Conservation (phyloP, 306 rosid genomes). For the Dicorynia guianensis region DNA sequence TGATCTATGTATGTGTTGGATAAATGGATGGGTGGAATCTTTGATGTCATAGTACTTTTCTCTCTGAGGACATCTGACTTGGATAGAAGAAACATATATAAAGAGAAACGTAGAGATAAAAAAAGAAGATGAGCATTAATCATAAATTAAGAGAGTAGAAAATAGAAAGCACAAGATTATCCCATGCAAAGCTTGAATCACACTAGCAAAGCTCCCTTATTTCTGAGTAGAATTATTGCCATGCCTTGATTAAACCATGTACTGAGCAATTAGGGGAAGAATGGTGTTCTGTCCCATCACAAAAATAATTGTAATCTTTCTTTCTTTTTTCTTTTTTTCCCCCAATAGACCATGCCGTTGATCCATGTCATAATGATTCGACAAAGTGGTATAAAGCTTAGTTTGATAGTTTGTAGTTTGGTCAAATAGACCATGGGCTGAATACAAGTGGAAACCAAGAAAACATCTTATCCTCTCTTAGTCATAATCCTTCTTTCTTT, state of each 20-base stretch:
- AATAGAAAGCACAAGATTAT: not conserved
- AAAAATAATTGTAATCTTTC: constrained; percentile 8
- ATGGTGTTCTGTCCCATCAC: not conserved
- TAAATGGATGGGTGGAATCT: constrained; percentile 1
- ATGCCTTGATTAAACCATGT: constrained; percentile 16
- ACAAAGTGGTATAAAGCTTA: too few relatives aligned
- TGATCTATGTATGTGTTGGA: constrained; percentile 6
- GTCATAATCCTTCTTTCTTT: constrained; percentile 14
- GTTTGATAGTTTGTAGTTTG: too few relatives aligned
- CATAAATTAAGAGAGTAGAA: not conserved
- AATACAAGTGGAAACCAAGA: constrained; percentile 9
- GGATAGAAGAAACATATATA: constrained; percentile 1
- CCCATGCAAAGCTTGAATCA: constrained; percentile 2
- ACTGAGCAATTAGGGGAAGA: constrained; percentile 13
- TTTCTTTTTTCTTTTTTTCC: too few relatives aligned
- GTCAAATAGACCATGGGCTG: constrained; percentile 5
- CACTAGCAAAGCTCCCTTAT: not conserved
- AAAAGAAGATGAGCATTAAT: constrained; percentile 15
- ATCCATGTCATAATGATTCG: too few relatives aligned
- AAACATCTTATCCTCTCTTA: not conserved
- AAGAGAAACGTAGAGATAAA: constrained; percentile 5
- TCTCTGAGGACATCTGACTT: not conserved
- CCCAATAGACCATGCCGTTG: too few relatives aligned
- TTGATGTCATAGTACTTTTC: constrained; percentile 1
- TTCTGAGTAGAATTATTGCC: constrained; percentile 3